These are phyloP conservation scores for Paramyrothecium sp. DNA, from an alignment of 2,329 filamentous ascomycete species.

Conservation along the genomic window DNA sequence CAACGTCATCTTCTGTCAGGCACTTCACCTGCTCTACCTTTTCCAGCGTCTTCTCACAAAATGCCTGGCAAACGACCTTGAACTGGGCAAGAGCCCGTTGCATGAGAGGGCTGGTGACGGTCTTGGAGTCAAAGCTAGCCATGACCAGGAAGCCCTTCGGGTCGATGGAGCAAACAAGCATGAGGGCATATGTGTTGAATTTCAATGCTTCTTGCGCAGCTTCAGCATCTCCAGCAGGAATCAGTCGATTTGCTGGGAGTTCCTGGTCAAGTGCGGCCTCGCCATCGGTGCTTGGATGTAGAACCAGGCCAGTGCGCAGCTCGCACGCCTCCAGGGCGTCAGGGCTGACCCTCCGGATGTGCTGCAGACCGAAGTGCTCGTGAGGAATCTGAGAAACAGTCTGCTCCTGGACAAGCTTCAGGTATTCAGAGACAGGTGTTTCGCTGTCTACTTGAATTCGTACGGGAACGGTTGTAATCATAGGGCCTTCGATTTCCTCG, in stretches of 20 bases:
- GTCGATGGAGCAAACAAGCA: slow-evolving; percentile 63
- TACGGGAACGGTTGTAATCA: slow-evolving; percentile 60
- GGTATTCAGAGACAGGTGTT: slow-evolving; percentile 45
- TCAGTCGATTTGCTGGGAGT: slow-evolving; percentile 48
- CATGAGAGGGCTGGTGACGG: slow-evolving; percentile 50
- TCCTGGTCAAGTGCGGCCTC: slow-evolving; percentile 20
- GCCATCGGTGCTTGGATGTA: slow-evolving; percentile 43
- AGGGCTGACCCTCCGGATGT: slow-evolving; percentile 55
- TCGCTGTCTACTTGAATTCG: slow-evolving; percentile 44
- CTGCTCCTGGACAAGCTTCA: slow-evolving; percentile 55
- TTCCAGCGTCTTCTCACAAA: slow-evolving; percentile 38
- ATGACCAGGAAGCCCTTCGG: slow-evolving; percentile 55
- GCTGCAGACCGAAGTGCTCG: slow-evolving; percentile 61
- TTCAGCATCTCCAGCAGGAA: slow-evolving; percentile 54
- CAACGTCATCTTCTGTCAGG: slow-evolving; percentile 30
- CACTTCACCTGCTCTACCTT: slow-evolving; percentile 31
- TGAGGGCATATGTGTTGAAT: slow-evolving; percentile 60
- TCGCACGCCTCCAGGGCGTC: slow-evolving; percentile 56
- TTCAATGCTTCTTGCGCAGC: slow-evolving; percentile 59
- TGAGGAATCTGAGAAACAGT: slow-evolving; percentile 59
- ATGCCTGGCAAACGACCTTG: slow-evolving; percentile 45
- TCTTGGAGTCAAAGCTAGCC: slow-evolving; percentile 65
- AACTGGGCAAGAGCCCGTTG: slow-evolving; percentile 52
- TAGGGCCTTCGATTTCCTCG: slow-evolving; percentile 58
- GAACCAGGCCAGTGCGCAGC: slow-evolving; percentile 52